Evolutionary conservation across 1,284 basidiomycete species (phyloP), one percentile per base, ranked within the genome.

Genomic region (Cystobasidium pallidum): DNA sequence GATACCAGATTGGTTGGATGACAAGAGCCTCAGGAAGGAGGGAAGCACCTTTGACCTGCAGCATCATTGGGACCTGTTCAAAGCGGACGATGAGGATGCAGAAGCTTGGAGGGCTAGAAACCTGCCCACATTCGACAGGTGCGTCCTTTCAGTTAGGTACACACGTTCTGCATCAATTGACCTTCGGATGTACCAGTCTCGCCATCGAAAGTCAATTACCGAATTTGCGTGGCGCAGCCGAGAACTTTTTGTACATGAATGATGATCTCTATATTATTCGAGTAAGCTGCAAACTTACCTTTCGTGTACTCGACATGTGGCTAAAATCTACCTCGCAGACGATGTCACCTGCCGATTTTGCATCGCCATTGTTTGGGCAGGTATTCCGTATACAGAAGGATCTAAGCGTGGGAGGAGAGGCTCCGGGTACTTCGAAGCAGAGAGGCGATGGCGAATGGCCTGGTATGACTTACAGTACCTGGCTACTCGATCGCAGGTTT

Each of bases 161-260:
- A 39, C 36, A 13, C 7, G 36, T 39, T 6, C 36, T n/a, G 13
- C 30, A 11, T 55, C 11, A 8, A 24, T 28, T 36, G 19, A 64
- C 28, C 21, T 65, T 2, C 32, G 30, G 17, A 1, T 13, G 10
- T 11, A 34, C 3, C 34, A 68, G 66, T 43, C 66, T 57, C n/a
- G 32, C 66, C 19, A 68, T 68, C 21, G 66, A 68, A 54, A 68
- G 66, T 28, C 66, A 68, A 55, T 41, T 68, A 39, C 52, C 66
- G 15, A 68, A 68, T 26, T 26, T 68, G 4, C 52, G 32, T 21
- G 39, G 34, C 13, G 54, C 43, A 43, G 55, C 66, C 1, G 66
- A 68, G 41, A 45, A 47, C 36, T 47, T 68, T n/a, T 43, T 68
- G 17, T 68, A 68, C 24, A 68, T 57, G 54, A 68, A 68, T 21